Percentiles rank a stretch among this genome's conserved stretches.
Evolutionary conservation across 176 grass and related monocot species (phyloP).

Genomic region (Cenchrus fungigraminus): DNA sequence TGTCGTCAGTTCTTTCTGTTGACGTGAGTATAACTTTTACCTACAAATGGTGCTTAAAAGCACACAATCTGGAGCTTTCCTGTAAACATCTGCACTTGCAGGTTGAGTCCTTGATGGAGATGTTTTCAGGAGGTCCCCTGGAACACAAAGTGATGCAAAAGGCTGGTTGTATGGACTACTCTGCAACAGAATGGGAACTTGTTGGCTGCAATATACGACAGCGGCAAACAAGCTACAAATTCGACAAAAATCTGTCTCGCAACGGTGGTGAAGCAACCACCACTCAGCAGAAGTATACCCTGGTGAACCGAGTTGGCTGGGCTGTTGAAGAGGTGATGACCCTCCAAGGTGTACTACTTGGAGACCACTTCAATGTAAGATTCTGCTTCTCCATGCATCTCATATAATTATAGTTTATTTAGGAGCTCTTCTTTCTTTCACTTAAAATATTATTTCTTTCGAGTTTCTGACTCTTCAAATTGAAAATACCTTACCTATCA

Average conservation of each 20-base stretch:
- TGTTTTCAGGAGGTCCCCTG: constrained; percentile 78
- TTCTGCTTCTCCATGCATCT: not conserved
- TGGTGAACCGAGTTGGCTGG: constrained; percentile 76
- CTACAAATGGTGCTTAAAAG: constrained; percentile 1
- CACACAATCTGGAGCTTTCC: not conserved
- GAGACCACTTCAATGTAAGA: constrained; percentile 75
- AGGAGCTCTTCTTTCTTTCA: not conserved
- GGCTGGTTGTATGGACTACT: constrained; percentile 84
- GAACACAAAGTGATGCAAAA: constrained; percentile 90
- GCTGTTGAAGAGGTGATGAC: constrained; percentile 77
- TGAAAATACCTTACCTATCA: not conserved
- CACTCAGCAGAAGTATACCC: constrained; percentile 74
- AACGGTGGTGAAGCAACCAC: constrained; percentile 74
- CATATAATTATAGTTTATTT: not conserved
- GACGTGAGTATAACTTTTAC: constrained; percentile 56
- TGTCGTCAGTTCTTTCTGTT: constrained; percentile 67
- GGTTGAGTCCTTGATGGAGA: constrained; percentile 81
- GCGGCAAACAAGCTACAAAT: constrained; percentile 73
- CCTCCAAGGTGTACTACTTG: constrained; percentile 67
- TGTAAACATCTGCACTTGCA: constrained; percentile 23
- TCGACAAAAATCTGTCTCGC: constrained; percentile 70
- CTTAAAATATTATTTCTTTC: not conserved
- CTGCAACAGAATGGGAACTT: constrained; percentile 70
- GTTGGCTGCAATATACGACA: constrained; percentile 70
- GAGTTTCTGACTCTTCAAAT: not conserved